phyloP scores from a whole-genome alignment of 2,329 filamentous ascomycete genomes.

The Xylariaceae sp. region DNA sequence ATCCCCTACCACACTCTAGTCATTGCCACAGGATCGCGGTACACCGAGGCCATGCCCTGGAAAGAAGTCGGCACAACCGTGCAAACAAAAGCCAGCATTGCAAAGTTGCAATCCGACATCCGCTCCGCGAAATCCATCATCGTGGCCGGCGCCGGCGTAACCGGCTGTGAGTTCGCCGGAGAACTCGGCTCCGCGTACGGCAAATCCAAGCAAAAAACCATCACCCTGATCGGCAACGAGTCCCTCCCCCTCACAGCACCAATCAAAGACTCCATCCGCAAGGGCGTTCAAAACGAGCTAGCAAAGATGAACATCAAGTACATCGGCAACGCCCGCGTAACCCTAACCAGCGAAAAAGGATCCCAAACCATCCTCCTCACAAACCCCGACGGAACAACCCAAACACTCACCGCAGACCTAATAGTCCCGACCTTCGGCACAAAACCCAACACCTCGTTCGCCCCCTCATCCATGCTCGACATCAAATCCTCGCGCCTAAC shows the following conservation, averaged over 20 bases:
- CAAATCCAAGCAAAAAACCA: conserved; percentile 39
- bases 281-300: conserved; percentile 39
- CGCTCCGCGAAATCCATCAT: conserved; percentile 46
- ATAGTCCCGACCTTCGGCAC: conserved; percentile 48
- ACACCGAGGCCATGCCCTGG: conserved; percentile 46
- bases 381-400: conserved; percentile 32
- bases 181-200: conserved; percentile 50
- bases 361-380: conserved; percentile 19
- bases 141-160: conserved; percentile 50
- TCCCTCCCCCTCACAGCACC: conserved; percentile 38
- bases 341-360: conserved; percentile 9
- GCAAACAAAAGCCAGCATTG: conserved; percentile 40
- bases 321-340: conserved; percentile 39
- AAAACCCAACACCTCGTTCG: conserved; percentile 44
- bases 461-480: conserved; percentile 37
- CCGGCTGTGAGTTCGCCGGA: conserved; percentile 49
- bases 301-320: conserved; percentile 43
- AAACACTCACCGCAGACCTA: conserved; percentile 41
- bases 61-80: conserved; percentile 37
- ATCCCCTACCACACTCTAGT: conserved; percentile 52
- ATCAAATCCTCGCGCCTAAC: conserved; percentile 33
- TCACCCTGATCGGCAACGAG: conserved; percentile 42
- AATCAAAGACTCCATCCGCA: conserved; percentile 37
- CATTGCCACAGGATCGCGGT: conserved; percentile 52
- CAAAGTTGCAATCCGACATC: conserved; percentile 37